Conservation (phyloP, 2,329 filamentous ascomycete genomes). For the Thielaviopsis euricoi region DNA sequence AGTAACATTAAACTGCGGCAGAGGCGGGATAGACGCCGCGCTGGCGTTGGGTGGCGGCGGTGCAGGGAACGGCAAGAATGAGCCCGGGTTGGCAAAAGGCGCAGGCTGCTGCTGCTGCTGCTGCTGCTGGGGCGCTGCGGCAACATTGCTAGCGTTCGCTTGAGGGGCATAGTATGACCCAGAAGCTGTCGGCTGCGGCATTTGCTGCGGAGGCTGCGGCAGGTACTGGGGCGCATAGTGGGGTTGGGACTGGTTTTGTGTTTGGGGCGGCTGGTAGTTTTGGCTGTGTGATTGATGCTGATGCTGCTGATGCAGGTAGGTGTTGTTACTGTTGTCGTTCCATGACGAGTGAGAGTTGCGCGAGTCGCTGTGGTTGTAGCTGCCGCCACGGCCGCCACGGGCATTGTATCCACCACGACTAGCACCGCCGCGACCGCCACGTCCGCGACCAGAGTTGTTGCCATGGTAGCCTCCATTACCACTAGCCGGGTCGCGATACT, state of each 20-base stretch:
- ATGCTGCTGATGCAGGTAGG: not conserved
- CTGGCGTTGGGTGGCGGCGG: conserved; percentile 6
- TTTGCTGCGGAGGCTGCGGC: not conserved
- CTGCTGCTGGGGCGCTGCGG: not conserved
- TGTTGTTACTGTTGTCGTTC: not conserved
- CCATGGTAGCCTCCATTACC: conserved; percentile 19
- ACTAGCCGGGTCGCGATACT: conserved; percentile 13
- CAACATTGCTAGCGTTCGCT: too few species aligned
- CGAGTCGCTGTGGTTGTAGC: conserved; percentile 13
- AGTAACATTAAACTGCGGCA: not conserved
- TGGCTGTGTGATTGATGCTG: not conserved
- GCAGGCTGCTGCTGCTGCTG: not conserved
- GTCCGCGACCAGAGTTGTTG: conserved; percentile 20
- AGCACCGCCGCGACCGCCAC: conserved; percentile 24
- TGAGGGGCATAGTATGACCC: not conserved
- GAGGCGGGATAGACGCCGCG: not conserved
- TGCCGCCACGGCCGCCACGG: conserved; percentile 17
- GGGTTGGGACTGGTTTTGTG: not conserved
- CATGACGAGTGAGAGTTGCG: not conserved
- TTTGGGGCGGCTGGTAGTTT: not conserved
- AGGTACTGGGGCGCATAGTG: not conserved
- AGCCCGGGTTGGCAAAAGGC: not conserved
- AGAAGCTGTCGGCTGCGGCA: not conserved
- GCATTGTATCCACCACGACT: conserved; percentile 13
- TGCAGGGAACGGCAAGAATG: conserved; percentile 1